Conservation (phyloP, 2,329 filamentous ascomycete genomes). For the Alternaria consortialis region DNA sequence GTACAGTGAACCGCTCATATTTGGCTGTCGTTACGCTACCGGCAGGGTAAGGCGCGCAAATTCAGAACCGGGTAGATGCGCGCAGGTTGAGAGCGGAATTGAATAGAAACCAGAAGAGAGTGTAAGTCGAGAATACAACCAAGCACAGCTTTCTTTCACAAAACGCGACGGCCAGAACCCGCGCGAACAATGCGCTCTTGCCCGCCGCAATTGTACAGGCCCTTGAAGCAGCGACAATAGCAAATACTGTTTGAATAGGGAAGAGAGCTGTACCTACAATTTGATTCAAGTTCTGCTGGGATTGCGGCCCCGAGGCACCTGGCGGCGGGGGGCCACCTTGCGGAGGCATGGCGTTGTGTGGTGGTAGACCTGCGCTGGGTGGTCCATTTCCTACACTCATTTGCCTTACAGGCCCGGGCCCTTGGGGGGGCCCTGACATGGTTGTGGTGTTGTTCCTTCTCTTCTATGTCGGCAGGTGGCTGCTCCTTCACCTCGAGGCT, state of each 20-base stretch:
- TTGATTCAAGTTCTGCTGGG: slow-evolving; percentile 91
- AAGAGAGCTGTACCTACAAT: slow-evolving; percentile 73
- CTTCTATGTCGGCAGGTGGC: slow-evolving; percentile 21
- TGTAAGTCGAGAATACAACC: neutral
- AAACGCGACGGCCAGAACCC: slow-evolving; percentile 1
- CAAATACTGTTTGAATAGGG: neutral
- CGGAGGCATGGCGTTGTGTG: slow-evolving; percentile 57
- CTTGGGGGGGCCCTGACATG: slow-evolving; percentile 51
- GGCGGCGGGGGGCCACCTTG: slow-evolving; percentile 58
- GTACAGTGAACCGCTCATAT: neutral
- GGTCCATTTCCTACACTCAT: slow-evolving; percentile 56
- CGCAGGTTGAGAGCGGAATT: neutral
- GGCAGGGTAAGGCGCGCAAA: neutral
- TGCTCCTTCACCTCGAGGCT: slow-evolving; percentile 34
- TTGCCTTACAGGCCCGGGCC: slow-evolving; percentile 46
- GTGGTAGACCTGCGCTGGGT: slow-evolving; percentile 50
- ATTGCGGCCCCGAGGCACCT: slow-evolving; percentile 64
- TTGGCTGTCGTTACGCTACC: neutral
- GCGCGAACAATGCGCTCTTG: neutral
- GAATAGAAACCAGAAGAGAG: neutral
- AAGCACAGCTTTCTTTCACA: slow-evolving; percentile 4
- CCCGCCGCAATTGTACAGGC: neutral
- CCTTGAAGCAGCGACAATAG: neutral
- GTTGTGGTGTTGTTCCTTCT: slow-evolving; percentile 29
- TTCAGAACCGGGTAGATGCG: neutral